Conservation (phyloP, 345 rosid genomes). For the Camelina sativa region DNA sequence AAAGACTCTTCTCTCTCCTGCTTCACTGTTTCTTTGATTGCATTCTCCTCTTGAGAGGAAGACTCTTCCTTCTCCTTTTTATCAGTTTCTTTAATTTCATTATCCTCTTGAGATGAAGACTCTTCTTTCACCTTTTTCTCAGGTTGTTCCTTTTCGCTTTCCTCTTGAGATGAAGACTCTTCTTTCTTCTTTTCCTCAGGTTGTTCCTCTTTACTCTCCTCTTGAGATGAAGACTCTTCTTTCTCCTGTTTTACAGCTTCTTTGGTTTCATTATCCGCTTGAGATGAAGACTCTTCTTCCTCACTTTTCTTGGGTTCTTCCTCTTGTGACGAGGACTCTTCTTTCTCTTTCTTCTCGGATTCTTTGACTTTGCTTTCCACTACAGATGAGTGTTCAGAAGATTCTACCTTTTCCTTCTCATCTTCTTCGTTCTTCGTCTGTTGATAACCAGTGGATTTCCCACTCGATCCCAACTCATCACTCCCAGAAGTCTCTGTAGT, state of each 20-base stretch:
- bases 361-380: constrained; percentile 27
- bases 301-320: constrained; percentile 33
- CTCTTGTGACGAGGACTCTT: constrained; percentile 32
- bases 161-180: constrained; percentile 20
- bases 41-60: constrained; percentile 25
- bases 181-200: constrained; percentile 31
- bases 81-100: background rate
- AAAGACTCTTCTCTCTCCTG: constrained; percentile 25
- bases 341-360: constrained; percentile 40
- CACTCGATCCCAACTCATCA: constrained; percentile 8
- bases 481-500: constrained; percentile 19
- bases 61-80: background rate
- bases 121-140: constrained; percentile 35
- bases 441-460: constrained; percentile 31
- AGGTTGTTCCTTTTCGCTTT: constrained; percentile 31
- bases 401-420: constrained; percentile 21
- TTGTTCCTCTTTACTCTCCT: background rate
- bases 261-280: background rate
- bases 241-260: constrained; percentile 30
- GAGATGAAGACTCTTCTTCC: constrained; percentile 21
- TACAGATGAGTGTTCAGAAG: constrained; percentile 28
- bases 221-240: constrained; percentile 21
- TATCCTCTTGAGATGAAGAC: background rate
- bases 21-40: constrained; percentile 34
- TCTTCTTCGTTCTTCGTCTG: constrained; percentile 39